Conservation (phyloP, 768 basidiomycete genomes). For the Tulasnella sp. region DNA sequence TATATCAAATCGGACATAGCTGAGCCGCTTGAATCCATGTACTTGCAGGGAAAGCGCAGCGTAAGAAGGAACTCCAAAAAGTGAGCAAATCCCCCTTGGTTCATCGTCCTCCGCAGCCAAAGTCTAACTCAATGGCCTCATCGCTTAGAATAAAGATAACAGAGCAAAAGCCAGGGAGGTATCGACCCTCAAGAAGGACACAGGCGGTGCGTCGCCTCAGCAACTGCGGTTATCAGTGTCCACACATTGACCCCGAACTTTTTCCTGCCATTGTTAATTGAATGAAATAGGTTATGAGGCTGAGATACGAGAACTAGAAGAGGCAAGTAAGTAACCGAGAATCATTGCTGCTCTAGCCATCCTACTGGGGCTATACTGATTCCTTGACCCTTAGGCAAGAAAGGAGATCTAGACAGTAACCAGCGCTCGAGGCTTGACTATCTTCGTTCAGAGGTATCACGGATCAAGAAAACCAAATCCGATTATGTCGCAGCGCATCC, state of each 20-base stretch:
- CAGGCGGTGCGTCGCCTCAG: constrained; percentile 42
- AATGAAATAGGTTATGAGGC: constrained; percentile 55
- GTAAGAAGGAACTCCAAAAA: constrained; percentile 94
- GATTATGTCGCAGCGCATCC: constrained; percentile 90
- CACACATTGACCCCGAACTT: not conserved
- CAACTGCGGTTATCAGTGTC: not conserved
- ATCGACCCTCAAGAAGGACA: constrained; percentile 90
- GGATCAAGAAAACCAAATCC: constrained; percentile 75
- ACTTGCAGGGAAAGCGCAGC: constrained; percentile 67
- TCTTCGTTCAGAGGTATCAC: constrained; percentile 64
- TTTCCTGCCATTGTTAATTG: not conserved
- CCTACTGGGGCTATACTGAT: not conserved
- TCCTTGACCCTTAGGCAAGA: constrained; percentile 12
- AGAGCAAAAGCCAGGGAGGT: constrained; percentile 61
- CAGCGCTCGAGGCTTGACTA: constrained; percentile 56
- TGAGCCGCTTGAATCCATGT: constrained; percentile 1
- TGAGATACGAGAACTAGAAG: constrained; percentile 38
- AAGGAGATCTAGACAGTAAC: constrained; percentile 23
- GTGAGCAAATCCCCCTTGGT: constrained; percentile 28
- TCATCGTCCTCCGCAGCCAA: constrained; percentile 34
- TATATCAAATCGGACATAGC: not conserved
- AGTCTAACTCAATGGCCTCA: too few species aligned
- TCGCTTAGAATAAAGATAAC: constrained; percentile 24
- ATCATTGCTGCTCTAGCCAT: constrained; percentile 22
- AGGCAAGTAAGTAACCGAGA: constrained; percentile 25